phyloP scores from a whole-genome alignment of 768 basidiomycete genomes.

The Fistulinella prunicolor region DNA sequence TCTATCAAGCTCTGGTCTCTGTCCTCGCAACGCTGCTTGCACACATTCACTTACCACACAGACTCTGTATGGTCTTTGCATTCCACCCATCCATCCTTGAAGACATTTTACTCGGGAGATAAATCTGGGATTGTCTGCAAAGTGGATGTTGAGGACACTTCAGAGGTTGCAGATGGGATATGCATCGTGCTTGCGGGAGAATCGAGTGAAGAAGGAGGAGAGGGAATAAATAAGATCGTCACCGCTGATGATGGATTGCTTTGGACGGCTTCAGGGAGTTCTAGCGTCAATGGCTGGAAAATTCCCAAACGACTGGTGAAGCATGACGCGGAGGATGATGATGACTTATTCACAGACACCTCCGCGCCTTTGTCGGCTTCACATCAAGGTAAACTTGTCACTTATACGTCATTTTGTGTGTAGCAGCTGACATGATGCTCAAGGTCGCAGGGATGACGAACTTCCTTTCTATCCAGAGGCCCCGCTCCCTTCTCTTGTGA shows the following conservation, averaged over 20 bases:
- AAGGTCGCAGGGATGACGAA: slow-evolving; percentile 23
- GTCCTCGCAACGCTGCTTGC: slow-evolving; percentile 80
- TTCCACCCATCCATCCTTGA: slow-evolving; percentile 83
- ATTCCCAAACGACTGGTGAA: slow-evolving; percentile 47
- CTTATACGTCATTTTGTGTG: neutral
- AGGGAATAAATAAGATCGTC: slow-evolving; percentile 80
- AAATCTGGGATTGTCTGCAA: slow-evolving; percentile 85
- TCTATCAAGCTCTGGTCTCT: slow-evolving; percentile 96
- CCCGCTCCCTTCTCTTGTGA: slow-evolving; percentile 67
- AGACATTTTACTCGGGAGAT: slow-evolving; percentile 93
- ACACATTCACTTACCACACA: slow-evolving; percentile 94
- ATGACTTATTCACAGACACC: slow-evolving; percentile 13
- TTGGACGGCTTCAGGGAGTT: slow-evolving; percentile 88
- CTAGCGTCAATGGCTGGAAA: slow-evolving; percentile 79
- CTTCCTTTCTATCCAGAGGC: slow-evolving; percentile 52
- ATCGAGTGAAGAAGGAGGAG: slow-evolving; percentile 41
- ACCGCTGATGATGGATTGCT: slow-evolving; percentile 80
- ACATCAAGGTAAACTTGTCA: slow-evolving; percentile 21
- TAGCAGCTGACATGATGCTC: slow-evolving; percentile 10
- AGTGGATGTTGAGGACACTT: slow-evolving; percentile 83
- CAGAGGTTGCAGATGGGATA: slow-evolving; percentile 83
- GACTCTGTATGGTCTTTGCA: slow-evolving; percentile 93
- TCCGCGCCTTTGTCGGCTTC: slow-evolving; percentile 10
- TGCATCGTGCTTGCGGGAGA: slow-evolving; percentile 82
- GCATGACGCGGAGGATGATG: slow-evolving; percentile 12